A percentile compares a stretch with the other conserved stretches of the same genome.
Evolutionary conservation across 2,329 filamentous ascomycete genomes (phyloP).

Genomic region (Claviceps lovelessii): DNA sequence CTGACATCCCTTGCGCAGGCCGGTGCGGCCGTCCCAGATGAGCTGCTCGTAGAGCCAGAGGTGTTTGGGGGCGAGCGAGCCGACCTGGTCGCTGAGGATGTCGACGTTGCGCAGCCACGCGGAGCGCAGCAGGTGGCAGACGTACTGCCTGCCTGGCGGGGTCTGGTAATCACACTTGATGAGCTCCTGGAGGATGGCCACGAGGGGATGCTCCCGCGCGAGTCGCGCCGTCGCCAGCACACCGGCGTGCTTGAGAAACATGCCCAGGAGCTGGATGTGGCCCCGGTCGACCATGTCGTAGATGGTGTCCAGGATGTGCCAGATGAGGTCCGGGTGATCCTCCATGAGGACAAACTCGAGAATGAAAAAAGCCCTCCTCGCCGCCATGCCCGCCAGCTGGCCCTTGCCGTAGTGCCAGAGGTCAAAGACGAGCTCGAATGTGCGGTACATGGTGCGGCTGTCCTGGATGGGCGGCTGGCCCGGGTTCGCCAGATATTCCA

Average conservation of each 20-base stretch:
- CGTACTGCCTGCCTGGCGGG: slow-evolving; percentile 16
- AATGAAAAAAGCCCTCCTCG: slow-evolving; percentile 20
- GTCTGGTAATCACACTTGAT: slow-evolving; percentile 18
- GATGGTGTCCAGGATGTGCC: slow-evolving; percentile 25
- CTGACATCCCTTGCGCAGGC: slow-evolving; percentile 19
- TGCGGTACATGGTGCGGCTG: slow-evolving; percentile 26
- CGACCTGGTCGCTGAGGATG: slow-evolving; percentile 18
- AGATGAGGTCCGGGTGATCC: slow-evolving; percentile 23
- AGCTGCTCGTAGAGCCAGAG: slow-evolving; percentile 26
- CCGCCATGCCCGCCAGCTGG: slow-evolving; percentile 22
- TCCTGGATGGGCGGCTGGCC: slow-evolving; percentile 23
- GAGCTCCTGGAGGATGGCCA: slow-evolving; percentile 19
- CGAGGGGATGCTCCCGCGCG: slow-evolving; percentile 19
- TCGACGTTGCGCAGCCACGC: slow-evolving; percentile 25
- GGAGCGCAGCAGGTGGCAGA: slow-evolving; percentile 20
- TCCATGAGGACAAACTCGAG: slow-evolving; percentile 23
- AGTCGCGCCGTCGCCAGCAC: slow-evolving; percentile 16
- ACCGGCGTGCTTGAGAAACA: slow-evolving; percentile 21
- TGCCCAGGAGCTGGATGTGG: slow-evolving; percentile 19
- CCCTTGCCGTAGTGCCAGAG: slow-evolving; percentile 23
- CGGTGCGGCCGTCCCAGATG: slow-evolving; percentile 24
- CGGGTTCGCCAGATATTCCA: slow-evolving; percentile 20
- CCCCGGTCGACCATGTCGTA: slow-evolving; percentile 23
- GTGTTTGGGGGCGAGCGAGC: slow-evolving; percentile 14
- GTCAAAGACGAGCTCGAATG: slow-evolving; percentile 24